Percentiles rank a stretch among this genome's conserved stretches.
phyloP scores from a whole-genome alignment of 345 rosid species.

The Populus nigra region DNA sequence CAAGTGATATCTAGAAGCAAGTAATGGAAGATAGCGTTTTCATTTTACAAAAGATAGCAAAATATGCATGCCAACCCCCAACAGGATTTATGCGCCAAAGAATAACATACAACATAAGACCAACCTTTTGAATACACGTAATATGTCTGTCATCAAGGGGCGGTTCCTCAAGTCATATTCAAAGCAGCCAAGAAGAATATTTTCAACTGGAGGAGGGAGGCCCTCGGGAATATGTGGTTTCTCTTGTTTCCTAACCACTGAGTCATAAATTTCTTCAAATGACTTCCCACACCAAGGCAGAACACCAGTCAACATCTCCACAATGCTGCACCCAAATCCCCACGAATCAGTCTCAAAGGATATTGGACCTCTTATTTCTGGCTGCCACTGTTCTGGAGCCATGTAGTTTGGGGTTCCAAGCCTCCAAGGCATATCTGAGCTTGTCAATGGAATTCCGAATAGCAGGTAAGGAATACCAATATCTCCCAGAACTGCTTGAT shows the following conservation, averaged over 20 bases:
- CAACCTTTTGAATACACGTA: conserved; percentile 65
- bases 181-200: conserved; percentile 79
- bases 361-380: conserved; percentile 79
- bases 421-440: conserved; percentile 58
- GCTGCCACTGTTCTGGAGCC: conserved; percentile 99
- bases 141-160: conserved; percentile 79
- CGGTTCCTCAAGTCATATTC: conserved; percentile 82
- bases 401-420: conserved; percentile 92
- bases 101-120: neutral
- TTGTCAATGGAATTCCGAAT: conserved; percentile 63
- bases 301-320: conserved; percentile 89
- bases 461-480: conserved; percentile 73
- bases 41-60: neutral
- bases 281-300: conserved; percentile 79
- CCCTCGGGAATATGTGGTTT: conserved; percentile 61
- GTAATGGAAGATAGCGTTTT: neutral
- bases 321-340: conserved; percentile 90
- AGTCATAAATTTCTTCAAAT: conserved; percentile 55
- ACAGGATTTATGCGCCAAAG: neutral
- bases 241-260: conserved; percentile 74
- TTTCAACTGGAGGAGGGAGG: conserved; percentile 70
- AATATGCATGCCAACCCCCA: neutral
- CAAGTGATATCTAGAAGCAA: neutral
- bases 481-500: conserved; percentile 72
- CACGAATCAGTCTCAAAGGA: conserved; percentile 89